These are phyloP conservation scores for Aspergillus versicolor DNA, from an alignment of 2,329 filamentous ascomycete genomes.

Conservation along the genomic window DNA sequence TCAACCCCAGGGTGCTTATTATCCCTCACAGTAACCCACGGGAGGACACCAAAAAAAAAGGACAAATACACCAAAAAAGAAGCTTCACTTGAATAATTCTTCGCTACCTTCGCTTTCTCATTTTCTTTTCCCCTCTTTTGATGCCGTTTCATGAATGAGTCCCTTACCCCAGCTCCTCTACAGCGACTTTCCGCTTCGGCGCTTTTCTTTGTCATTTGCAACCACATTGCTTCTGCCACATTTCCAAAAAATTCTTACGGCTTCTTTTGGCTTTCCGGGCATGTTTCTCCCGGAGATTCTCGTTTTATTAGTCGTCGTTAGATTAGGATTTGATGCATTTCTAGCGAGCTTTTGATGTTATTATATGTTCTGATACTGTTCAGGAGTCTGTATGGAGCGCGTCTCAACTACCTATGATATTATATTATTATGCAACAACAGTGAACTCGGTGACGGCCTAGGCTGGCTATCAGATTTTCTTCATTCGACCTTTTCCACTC, in stretches of 20 bases:
- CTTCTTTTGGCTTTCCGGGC: constrained; percentile 12
- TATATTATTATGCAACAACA: not conserved
- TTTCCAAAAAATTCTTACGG: constrained; percentile 7
- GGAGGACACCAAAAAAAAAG: not conserved
- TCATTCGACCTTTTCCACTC: not conserved
- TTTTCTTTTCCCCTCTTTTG: constrained; percentile 7
- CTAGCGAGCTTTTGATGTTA: constrained; percentile 20
- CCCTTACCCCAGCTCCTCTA: constrained; percentile 8
- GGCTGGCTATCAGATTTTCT: not conserved
- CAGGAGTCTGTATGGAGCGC: constrained; percentile 6
- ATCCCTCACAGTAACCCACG: constrained; percentile 38
- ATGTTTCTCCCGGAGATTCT: constrained; percentile 8
- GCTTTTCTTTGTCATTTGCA: constrained; percentile 16
- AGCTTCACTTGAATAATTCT: constrained; percentile 7
- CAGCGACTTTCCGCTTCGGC: constrained; percentile 18
- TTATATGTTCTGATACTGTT: constrained; percentile 10
- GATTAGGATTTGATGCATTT: constrained; percentile 28
- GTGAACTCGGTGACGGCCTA: constrained; percentile 5
- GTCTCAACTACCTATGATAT: constrained; percentile 1
- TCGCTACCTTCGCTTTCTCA: constrained; percentile 7
- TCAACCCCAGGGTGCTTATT: constrained; percentile 65
- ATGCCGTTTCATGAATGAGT: not conserved
- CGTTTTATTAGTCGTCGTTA: constrained; percentile 17
- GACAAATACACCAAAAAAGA: not conserved
- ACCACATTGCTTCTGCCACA: constrained; percentile 7